These are phyloP conservation scores for Leccinum incarnatum DNA, from an alignment of 768 basidiomycete species.

Conservation along the genomic window DNA sequence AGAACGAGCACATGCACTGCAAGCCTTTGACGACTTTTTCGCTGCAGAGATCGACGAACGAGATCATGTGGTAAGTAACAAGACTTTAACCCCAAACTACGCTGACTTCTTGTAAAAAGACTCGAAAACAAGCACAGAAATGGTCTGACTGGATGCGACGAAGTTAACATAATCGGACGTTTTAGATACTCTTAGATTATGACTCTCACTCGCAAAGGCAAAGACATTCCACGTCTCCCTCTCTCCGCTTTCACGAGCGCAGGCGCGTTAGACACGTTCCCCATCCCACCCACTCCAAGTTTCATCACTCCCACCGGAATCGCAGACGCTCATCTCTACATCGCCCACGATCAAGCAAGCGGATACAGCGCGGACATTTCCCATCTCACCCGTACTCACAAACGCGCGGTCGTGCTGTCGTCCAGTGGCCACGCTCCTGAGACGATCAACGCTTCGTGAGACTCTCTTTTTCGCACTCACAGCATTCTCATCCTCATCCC, in stretches of 20 bases:
- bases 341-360: constrained; percentile 27
- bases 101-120: too few species aligned
- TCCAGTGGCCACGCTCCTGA: constrained; percentile 35
- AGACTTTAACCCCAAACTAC: too few species aligned
- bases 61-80: constrained; percentile 24
- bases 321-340: constrained; percentile 66
- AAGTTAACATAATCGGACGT: neutral
- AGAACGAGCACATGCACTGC: constrained; percentile 51
- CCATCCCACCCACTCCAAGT: constrained; percentile 65
- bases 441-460: constrained; percentile 46
- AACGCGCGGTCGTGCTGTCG: constrained; percentile 60
- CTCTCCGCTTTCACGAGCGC: constrained; percentile 72
- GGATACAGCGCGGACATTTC: constrained; percentile 36
- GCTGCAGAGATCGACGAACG: constrained; percentile 39
- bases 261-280: constrained; percentile 64
- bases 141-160: constrained; percentile 32
- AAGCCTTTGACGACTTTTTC: constrained; percentile 58
- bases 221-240: constrained; percentile 68
- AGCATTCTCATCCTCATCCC: neutral
- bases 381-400: constrained; percentile 44
- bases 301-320: constrained; percentile 59
- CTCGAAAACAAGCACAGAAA: constrained; percentile 19
- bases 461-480: neutral
- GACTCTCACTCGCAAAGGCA: constrained; percentile 49
- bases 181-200: neutral